Conservation (phyloP, 2,329 filamentous ascomycete genomes). For the Aspergillus sp. region DNA sequence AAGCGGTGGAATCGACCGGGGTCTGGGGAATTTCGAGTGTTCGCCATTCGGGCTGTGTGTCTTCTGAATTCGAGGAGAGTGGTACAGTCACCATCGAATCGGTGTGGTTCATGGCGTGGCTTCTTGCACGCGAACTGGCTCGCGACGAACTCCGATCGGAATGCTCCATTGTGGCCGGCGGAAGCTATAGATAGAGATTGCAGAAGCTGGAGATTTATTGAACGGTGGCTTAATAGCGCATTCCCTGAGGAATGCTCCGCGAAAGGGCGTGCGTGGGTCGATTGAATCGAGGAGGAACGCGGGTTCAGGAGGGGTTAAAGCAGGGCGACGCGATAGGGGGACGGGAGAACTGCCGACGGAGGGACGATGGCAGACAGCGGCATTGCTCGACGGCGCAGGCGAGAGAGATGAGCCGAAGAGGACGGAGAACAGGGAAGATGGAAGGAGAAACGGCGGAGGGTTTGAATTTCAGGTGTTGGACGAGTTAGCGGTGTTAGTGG, state of each 20-base stretch:
- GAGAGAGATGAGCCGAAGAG: not conserved
- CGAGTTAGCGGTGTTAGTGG: slow-evolving; percentile 1
- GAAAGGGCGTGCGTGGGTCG: slow-evolving; percentile 1
- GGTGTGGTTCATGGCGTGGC: slow-evolving; percentile 39
- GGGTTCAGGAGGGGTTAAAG: slow-evolving; percentile 21
- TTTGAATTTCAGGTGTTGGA: slow-evolving; percentile 15
- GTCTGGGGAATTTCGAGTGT: slow-evolving; percentile 38
- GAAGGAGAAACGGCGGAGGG: slow-evolving; percentile 8
- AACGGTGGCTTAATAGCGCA: slow-evolving; percentile 13
- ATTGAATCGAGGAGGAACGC: slow-evolving; percentile 5
- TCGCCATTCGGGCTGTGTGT: slow-evolving; percentile 53
- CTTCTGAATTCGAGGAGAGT: slow-evolving; percentile 60
- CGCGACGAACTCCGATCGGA: slow-evolving; percentile 30
- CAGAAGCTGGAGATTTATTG: not conserved
- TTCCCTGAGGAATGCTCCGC: slow-evolving; percentile 6
- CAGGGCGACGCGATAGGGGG: slow-evolving; percentile 22
- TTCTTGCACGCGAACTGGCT: slow-evolving; percentile 26
- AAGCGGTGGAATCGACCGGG: slow-evolving; percentile 30
- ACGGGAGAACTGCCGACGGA: slow-evolving; percentile 15
- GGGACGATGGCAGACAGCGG: slow-evolving; percentile 20
- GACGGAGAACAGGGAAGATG: slow-evolving; percentile 4
- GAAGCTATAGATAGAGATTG: not conserved
- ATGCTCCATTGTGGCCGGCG: slow-evolving; percentile 29
- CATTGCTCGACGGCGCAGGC: slow-evolving; percentile 21
- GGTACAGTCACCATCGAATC: slow-evolving; percentile 81